Evolutionary conservation across 1,284 basidiomycete genomes (phyloP).

Genomic region (Moniliella sp.): DNA sequence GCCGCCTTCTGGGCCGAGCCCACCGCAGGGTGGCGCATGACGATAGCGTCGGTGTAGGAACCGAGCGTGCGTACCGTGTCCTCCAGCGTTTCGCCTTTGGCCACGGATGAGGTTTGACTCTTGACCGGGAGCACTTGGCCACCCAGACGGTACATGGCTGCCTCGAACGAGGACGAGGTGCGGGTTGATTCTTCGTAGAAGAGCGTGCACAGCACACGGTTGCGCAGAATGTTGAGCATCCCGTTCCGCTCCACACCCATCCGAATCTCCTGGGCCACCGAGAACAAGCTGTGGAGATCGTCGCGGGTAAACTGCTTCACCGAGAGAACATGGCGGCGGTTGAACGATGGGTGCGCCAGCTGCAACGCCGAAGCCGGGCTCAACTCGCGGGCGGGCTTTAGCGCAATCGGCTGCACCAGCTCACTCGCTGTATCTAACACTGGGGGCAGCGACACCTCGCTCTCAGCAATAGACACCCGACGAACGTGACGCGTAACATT

Average conservation of each 20-base stretch:
- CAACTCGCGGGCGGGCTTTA: too few relatives aligned
- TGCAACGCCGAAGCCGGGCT: too few relatives aligned
- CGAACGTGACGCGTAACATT: too few relatives aligned
- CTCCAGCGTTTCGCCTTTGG: slow-evolving; percentile 77
- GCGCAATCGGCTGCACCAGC: too few relatives aligned
- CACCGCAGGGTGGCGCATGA: slow-evolving; percentile 76
- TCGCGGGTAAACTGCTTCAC: slow-evolving; percentile 79
- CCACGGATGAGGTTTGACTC: slow-evolving; percentile 62
- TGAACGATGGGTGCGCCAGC: slow-evolving; percentile 45
- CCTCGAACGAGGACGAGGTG: slow-evolving; percentile 72
- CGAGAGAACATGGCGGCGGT: slow-evolving; percentile 67
- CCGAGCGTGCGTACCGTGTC: slow-evolving; percentile 87
- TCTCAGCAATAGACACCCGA: too few relatives aligned
- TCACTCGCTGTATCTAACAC: too few relatives aligned
- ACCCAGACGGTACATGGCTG: slow-evolving; percentile 92
- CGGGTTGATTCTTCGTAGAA: slow-evolving; percentile 97
- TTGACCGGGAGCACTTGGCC: slow-evolving; percentile 74
- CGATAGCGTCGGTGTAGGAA: slow-evolving; percentile 85
- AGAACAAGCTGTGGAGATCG: slow-evolving; percentile 82
- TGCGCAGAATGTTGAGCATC: slow-evolving; percentile 66
- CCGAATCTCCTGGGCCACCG: slow-evolving; percentile 86
- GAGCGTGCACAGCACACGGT: slow-evolving; percentile 73
- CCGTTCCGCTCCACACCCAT: slow-evolving; percentile 80
- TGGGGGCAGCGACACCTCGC: too few relatives aligned
- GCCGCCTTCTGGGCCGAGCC: slow-evolving; percentile 53